These are phyloP conservation scores for Mycena vulgaris DNA, from an alignment of 768 basidiomycete genomes.

Conservation along the genomic window DNA sequence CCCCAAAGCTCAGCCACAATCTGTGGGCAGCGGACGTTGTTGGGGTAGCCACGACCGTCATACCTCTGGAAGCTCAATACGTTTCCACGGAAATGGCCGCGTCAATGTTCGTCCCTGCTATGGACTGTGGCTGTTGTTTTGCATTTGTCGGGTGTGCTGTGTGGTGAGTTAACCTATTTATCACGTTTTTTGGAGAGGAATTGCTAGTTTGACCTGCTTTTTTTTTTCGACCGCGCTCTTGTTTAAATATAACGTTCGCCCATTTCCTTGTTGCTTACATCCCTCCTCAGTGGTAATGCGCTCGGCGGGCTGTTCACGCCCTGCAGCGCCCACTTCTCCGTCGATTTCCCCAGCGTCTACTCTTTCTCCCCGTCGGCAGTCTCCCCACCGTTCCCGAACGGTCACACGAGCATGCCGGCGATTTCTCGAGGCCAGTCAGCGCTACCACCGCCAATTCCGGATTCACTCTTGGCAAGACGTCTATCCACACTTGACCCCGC, in stretches of 20 bases:
- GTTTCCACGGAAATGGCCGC: not conserved
- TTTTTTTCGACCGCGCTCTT: no score
- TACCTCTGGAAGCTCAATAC: not conserved
- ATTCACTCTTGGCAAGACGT: no score
- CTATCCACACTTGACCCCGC: no score
- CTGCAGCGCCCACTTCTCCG: not conserved
- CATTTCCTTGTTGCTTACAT: not conserved
- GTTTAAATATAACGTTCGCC: no score
- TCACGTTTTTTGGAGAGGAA: no score
- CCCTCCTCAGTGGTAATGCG: not conserved
- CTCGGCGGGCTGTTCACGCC: not conserved
- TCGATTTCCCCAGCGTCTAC: not conserved
- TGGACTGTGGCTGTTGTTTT: not conserved
- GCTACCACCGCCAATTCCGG: no score
- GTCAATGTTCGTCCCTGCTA: not conserved
- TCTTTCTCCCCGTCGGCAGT: not conserved
- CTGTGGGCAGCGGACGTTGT: not conserved
- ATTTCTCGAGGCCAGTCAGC: no score
- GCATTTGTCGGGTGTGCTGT: constrained; percentile 3
- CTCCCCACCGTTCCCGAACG: not conserved
- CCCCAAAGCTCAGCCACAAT: not conserved
- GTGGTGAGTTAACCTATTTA: not conserved
- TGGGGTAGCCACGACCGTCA: not conserved
- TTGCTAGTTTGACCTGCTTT: no score
- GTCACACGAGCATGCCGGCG: no score